phyloP scores from a whole-genome alignment of 495 filamentous ascomycete genomes.

The Penicillium salamii region DNA sequence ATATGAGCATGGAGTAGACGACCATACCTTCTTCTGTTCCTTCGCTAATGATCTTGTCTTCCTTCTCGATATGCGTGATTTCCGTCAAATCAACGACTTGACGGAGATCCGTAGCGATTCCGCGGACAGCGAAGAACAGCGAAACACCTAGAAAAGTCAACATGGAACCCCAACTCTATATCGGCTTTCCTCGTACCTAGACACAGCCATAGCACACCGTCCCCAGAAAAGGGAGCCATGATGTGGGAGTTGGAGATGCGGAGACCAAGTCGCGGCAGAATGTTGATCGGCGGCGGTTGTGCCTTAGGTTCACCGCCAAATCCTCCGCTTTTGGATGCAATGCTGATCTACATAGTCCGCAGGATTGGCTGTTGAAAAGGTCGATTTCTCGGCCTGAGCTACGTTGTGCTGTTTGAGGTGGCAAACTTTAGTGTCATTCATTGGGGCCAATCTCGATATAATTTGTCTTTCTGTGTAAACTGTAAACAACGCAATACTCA shows the following conservation, averaged over 20 bases:
- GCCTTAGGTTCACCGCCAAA: no score
- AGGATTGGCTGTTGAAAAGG: no score
- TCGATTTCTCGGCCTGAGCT: no score
- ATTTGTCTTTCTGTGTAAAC: no score
- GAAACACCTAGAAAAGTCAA: slow-evolving; percentile 35
- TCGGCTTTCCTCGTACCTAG: slow-evolving; percentile 40
- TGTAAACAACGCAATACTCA: no score
- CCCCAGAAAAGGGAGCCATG: slow-evolving; percentile 42
- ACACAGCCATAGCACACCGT: slow-evolving; percentile 44
- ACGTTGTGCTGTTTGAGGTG: no score
- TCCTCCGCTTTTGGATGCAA: no score
- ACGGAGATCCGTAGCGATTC: slow-evolving; percentile 44
- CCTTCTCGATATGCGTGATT: slow-evolving; percentile 45
- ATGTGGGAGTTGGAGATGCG: slow-evolving; percentile 23
- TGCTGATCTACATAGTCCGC: no score
- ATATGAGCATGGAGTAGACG: background rate
- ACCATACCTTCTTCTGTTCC: slow-evolving; percentile 47
- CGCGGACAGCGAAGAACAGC: slow-evolving; percentile 45
- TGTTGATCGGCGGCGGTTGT: slow-evolving; percentile 8
- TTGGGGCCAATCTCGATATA: no score
- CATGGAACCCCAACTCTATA: background rate
- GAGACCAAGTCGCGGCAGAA: slow-evolving; percentile 36
- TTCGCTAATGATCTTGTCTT: slow-evolving; percentile 45
- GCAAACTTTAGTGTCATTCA: no score
- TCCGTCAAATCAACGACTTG: slow-evolving; percentile 47